phyloP scores from a whole-genome alignment of 495 filamentous ascomycete species.

The Aspergillus steynii region DNA sequence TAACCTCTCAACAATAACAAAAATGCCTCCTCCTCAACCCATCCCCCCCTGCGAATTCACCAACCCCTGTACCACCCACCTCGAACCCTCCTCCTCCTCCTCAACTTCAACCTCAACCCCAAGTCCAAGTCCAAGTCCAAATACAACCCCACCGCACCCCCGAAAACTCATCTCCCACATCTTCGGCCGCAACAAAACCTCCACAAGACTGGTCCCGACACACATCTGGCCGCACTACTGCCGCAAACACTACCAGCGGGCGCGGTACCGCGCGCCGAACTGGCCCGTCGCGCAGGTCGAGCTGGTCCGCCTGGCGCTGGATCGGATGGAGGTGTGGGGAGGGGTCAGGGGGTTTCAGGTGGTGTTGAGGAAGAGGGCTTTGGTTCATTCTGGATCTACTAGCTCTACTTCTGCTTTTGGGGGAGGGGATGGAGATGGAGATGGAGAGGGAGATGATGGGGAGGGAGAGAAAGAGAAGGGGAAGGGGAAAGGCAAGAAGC shows the following conservation, averaged over 20 bases:
- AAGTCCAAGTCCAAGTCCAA: too few relatives aligned
- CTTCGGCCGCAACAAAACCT: constrained; percentile 85
- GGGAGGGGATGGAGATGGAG: constrained; percentile 16
- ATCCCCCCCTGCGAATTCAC: constrained; percentile 18
- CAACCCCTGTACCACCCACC: constrained; percentile 47
- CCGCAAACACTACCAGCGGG: constrained; percentile 83
- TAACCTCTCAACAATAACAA: not conserved
- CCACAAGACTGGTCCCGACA: constrained; percentile 65
- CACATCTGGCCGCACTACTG: constrained; percentile 71
- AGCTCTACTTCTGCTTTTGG: not conserved
- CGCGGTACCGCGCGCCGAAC: constrained; percentile 61
- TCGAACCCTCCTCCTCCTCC: constrained; percentile 20
- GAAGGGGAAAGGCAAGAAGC: not conserved
- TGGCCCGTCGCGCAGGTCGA: constrained; percentile 62
- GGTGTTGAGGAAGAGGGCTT: constrained; percentile 24
- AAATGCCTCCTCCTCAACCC: constrained; percentile 1
- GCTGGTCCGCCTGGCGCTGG: constrained; percentile 58
- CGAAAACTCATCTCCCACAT: constrained; percentile 82
- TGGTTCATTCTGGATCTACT: constrained; percentile 6
- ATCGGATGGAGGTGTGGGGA: constrained; percentile 61
- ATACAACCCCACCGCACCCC: not conserved
- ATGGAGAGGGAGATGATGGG: constrained; percentile 16
- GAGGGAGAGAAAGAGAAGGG: not conserved
- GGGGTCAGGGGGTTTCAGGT: constrained; percentile 39
- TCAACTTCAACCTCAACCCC: not conserved